Conservation (phyloP, 2,329 filamentous ascomycete genomes). For the Clonostachys rosea region DNA sequence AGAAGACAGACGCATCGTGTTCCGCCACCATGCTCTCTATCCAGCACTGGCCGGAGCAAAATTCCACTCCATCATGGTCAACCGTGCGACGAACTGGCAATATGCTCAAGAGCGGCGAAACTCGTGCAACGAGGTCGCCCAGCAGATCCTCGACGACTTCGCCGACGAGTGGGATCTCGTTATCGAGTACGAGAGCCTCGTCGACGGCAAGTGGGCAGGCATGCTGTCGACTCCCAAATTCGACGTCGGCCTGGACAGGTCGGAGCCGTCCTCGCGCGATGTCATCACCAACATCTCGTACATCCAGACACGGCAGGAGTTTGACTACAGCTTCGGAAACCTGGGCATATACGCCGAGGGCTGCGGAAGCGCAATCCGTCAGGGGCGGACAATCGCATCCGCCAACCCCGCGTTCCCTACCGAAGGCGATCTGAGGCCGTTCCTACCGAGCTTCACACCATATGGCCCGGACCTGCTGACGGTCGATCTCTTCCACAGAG, state of each 20-base stretch:
- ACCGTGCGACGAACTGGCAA: conserved; percentile 37
- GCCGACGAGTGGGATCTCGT: conserved; percentile 34
- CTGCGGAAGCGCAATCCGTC: conserved; percentile 60
- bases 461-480: conserved; percentile 36
- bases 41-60: conserved; percentile 52
- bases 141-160: conserved; percentile 28
- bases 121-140: conserved; percentile 28
- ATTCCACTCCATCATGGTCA: conserved; percentile 49
- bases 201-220: conserved; percentile 30
- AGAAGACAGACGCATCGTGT: conserved; percentile 33
- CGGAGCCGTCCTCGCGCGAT: conserved; percentile 58
- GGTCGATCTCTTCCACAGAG: conserved; percentile 44
- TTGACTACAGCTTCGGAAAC: conserved; percentile 40
- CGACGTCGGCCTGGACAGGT: conserved; percentile 43
- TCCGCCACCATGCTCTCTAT: conserved; percentile 55
- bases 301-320: conserved; percentile 17
- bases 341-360: conserved; percentile 61
- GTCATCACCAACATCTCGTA: conserved; percentile 44
- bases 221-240: conserved; percentile 34
- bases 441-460: conserved; percentile 29
- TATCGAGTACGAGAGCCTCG: conserved; percentile 32
- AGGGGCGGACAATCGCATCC: conserved; percentile 38
- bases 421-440: conserved; percentile 4
- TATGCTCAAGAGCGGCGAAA: conserved; percentile 40
- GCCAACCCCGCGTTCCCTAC: conserved; percentile 35